These are phyloP conservation scores for Fraxinus dipetala DNA, from an alignment of 305 asterid species.

Conservation along the genomic window DNA sequence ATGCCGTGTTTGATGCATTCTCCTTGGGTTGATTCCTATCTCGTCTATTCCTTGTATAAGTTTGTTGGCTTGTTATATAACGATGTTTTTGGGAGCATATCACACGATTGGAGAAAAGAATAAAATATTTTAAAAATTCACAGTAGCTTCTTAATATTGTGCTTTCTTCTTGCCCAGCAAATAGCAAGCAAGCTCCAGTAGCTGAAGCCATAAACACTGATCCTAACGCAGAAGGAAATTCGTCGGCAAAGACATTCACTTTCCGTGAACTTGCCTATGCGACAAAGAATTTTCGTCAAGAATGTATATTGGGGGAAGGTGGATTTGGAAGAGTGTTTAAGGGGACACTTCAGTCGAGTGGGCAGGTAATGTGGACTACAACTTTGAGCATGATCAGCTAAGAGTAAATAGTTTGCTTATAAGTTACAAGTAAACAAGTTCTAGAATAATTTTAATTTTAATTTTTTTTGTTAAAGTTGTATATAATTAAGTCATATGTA, in stretches of 20 bases:
- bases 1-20: background rate
- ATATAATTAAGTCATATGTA: background rate
- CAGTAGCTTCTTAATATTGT: constrained; percentile 8
- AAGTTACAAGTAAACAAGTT: background rate
- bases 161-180: constrained; percentile 19
- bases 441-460: background rate
- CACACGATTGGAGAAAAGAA: background rate
- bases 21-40: background rate
- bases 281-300: constrained; percentile 47
- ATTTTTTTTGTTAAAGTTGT: background rate
- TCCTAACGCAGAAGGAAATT: constrained; percentile 13
- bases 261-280: constrained; percentile 56
- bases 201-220: constrained; percentile 14
- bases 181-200: constrained; percentile 17
- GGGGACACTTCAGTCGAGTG: constrained; percentile 39
- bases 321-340: constrained; percentile 45
- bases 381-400: background rate
- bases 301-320: constrained; percentile 44
- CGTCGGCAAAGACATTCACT: constrained; percentile 32
- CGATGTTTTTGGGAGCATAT: background rate
- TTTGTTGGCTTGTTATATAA: background rate
- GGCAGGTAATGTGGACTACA: constrained; percentile 32
- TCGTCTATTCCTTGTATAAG: background rate
- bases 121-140: background rate
- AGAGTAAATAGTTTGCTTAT: background rate